Evolutionary conservation across 148 eudicot species (phyloP).

Genomic region (Cornus suecica): DNA sequence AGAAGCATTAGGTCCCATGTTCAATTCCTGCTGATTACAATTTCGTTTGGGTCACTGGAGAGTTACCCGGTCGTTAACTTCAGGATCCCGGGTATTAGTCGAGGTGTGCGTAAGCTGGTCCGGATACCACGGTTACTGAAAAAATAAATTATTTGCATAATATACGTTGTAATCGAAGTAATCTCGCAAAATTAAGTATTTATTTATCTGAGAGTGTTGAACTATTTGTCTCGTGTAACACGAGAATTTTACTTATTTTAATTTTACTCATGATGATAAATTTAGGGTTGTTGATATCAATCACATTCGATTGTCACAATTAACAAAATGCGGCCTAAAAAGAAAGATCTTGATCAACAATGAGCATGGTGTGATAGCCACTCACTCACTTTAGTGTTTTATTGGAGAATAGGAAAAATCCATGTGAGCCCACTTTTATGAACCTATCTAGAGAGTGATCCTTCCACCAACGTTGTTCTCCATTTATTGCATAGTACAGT

Average conservation of each 20-base stretch:
- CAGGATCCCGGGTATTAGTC: too few species aligned
- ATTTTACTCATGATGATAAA: background rate
- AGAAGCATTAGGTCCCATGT: too few species aligned
- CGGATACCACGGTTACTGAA: too few species aligned
- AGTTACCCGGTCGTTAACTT: too few species aligned
- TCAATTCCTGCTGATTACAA: too few species aligned
- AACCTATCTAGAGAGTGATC: constrained; percentile 9
- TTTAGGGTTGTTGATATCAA: background rate
- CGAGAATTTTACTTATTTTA: constrained; percentile 12
- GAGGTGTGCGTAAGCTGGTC: too few species aligned
- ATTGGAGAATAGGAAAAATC: background rate
- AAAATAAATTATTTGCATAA: too few species aligned
- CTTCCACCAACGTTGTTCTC: background rate
- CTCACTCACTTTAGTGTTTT: background rate
- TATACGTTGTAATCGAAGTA: too few species aligned
- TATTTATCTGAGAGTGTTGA: too few species aligned
- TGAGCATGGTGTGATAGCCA: background rate
- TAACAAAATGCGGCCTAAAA: background rate
- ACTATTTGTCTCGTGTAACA: background rate
- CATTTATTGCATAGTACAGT: background rate
- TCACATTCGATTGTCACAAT: background rate
- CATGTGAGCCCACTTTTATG: constrained; percentile 4
- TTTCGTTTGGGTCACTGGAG: too few species aligned
- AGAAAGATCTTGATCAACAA: background rate
- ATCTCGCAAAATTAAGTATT: too few species aligned